These are phyloP conservation scores for Silene noctiflora DNA, from an alignment of 179 eudicot species.

Conservation along the genomic window DNA sequence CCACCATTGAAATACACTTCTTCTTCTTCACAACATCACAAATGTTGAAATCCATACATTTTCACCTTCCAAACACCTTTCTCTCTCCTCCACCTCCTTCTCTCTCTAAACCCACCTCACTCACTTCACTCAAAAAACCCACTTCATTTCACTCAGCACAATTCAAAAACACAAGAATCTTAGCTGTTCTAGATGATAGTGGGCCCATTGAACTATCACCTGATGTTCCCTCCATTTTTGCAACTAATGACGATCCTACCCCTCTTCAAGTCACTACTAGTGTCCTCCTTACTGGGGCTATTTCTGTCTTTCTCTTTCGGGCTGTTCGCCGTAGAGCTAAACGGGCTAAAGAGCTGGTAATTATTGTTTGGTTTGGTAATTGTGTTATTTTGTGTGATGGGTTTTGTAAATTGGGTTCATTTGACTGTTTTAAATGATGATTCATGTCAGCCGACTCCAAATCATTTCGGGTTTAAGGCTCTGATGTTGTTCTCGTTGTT, in stretches of 20 bases:
- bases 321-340: conserved; percentile 77
- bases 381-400: neutral
- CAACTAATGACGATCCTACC: conserved; percentile 66
- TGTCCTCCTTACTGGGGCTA: conserved; percentile 87
- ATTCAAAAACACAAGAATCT: conserved; percentile 8
- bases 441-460: too few relatives aligned
- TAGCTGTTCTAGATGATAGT: conserved; percentile 26
- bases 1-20: neutral
- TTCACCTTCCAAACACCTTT: conserved; percentile 29
- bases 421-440: neutral
- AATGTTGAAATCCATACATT: conserved; percentile 42
- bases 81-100: conserved; percentile 18
- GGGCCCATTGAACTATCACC: conserved; percentile 77
- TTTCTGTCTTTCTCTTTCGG: conserved; percentile 81
- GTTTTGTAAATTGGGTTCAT: conserved; percentile 7
- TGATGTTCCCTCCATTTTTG: conserved; percentile 56
- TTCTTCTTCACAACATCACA: neutral
- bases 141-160: conserved; percentile 24
- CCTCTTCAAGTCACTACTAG: conserved; percentile 74
- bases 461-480: too few relatives aligned
- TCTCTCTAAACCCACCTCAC: conserved; percentile 27
- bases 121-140: conserved; percentile 29
- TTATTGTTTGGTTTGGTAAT: neutral
- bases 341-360: conserved; percentile 75
- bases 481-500: neutral